phyloP scores from a whole-genome alignment of 495 filamentous ascomycete species.

The Neurospora terricola region DNA sequence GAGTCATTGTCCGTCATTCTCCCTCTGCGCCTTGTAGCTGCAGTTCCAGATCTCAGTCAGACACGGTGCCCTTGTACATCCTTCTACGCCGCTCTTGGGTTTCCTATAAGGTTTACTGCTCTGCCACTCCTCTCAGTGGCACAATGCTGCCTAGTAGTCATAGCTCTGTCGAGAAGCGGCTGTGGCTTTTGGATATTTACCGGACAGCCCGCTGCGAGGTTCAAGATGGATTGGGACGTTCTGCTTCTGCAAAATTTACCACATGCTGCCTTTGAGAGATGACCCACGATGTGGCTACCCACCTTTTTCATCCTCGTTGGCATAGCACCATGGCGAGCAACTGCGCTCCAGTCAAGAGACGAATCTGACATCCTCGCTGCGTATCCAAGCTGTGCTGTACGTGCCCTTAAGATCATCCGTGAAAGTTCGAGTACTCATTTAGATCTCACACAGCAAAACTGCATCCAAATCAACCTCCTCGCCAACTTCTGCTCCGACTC shows the following conservation, averaged over 20 bases:
- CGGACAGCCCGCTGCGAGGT: neutral
- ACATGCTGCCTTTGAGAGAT: neutral
- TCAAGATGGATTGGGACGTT: neutral
- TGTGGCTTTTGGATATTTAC: neutral
- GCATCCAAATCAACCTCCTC: neutral
- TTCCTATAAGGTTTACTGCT: neutral
- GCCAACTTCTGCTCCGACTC: neutral
- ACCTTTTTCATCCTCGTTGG: too few relatives aligned
- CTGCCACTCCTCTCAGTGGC: neutral
- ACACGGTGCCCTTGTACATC: neutral
- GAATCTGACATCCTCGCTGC: neutral
- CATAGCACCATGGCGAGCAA: too few relatives aligned
- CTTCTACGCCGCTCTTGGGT: neutral
- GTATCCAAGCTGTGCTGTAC: neutral
- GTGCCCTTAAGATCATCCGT: neutral
- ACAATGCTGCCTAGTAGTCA: neutral
- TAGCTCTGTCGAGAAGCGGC: neutral
- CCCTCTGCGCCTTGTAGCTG: neutral
- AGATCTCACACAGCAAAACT: neutral
- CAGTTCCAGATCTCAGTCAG: neutral
- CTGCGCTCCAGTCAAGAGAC: neutral
- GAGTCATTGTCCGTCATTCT: neutral
- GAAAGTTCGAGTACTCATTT: too few relatives aligned
- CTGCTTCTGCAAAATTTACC: neutral
- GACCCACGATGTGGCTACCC: too few relatives aligned